Percentiles rank a stretch among this genome's conserved stretches.
These are phyloP conservation scores for Jamesozyma lodderae DNA, from an alignment of 805 yeast genomes.

Conservation along the genomic window DNA sequence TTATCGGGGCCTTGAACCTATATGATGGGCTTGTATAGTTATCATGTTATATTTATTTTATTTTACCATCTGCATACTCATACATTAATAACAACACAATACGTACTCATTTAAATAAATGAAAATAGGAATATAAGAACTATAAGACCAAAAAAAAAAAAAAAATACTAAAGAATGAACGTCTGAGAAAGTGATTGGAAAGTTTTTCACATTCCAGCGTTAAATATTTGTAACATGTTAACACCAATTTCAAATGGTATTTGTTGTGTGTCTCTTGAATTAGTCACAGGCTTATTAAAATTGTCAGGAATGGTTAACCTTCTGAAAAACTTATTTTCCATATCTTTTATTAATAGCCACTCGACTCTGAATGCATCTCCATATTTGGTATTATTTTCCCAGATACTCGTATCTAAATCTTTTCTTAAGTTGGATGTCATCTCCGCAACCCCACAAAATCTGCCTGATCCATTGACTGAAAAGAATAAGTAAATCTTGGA, in stretches of 20 bases:
- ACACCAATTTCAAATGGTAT: slow-evolving; percentile 41
- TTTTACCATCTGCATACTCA: too few relatives aligned
- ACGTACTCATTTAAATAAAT: too few relatives aligned
- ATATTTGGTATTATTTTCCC: slow-evolving; percentile 42
- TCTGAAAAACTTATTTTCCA: slow-evolving; percentile 40
- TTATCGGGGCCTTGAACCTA: slow-evolving; percentile 64
- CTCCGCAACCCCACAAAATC: slow-evolving; percentile 50
- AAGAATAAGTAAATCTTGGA: slow-evolving; percentile 41
- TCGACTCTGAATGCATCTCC: slow-evolving; percentile 44
- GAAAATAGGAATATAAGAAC: too few relatives aligned
- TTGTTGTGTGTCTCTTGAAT: slow-evolving; percentile 56
- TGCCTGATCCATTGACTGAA: slow-evolving; percentile 50
- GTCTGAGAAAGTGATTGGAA: too few relatives aligned
- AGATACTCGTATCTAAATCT: slow-evolving; percentile 30
- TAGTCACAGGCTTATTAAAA: slow-evolving; percentile 44
- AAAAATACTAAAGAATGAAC: too few relatives aligned
- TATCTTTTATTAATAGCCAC: slow-evolving; percentile 45
- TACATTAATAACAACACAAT: too few relatives aligned
- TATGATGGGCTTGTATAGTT: slow-evolving; percentile 76
- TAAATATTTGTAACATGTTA: slow-evolving; percentile 39
- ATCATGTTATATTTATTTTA: too few relatives aligned
- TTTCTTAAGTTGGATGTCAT: slow-evolving; percentile 34
- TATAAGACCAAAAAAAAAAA: too few relatives aligned
- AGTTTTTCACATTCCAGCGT: too few relatives aligned
- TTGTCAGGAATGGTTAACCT: slow-evolving; percentile 38